Conservation (phyloP, 2,329 filamentous ascomycete species). For the Aspergillus sojae region DNA sequence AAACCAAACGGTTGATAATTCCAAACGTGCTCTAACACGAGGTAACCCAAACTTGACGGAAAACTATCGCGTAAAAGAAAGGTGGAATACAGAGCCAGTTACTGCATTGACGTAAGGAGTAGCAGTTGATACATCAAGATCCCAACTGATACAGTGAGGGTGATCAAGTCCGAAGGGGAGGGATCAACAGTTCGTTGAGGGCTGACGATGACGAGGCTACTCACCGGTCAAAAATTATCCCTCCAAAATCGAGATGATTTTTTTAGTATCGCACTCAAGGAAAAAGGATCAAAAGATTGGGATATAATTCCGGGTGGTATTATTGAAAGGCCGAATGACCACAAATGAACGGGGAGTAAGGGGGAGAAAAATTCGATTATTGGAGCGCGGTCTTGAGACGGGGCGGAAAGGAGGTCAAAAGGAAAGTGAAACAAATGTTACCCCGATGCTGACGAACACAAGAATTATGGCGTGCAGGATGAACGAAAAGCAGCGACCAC, state of each 20-base stretch:
- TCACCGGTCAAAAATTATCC: conserved; percentile 2
- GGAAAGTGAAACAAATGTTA: conserved; percentile 19
- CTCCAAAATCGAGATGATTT: not conserved
- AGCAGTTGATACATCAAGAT: conserved; percentile 14
- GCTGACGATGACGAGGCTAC: conserved; percentile 2
- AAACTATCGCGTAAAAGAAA: not conserved
- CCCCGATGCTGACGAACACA: conserved; percentile 13
- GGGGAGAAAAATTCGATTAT: conserved; percentile 21
- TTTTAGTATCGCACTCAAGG: not conserved
- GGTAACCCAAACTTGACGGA: conserved; percentile 4
- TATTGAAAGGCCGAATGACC: conserved; percentile 16
- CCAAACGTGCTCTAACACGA: conserved; percentile 19
- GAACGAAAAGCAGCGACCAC: not conserved
- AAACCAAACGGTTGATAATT: conserved; percentile 10
- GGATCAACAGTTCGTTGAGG: not conserved
- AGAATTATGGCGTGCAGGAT: not conserved
- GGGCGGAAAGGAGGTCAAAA: conserved; percentile 24
- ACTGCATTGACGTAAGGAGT: conserved; percentile 24
- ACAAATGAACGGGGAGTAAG: conserved; percentile 17
- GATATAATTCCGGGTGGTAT: conserved; percentile 14
- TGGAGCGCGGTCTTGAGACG: conserved; percentile 19
- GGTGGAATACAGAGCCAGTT: conserved; percentile 2
- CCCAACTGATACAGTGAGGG: not conserved
- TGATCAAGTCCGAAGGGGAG: not conserved
- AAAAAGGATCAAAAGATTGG: conserved; percentile 8